A percentile compares a stretch with the other conserved stretches of the same genome.
Conservation (phyloP, 2,329 filamentous ascomycete genomes). For the Amphichorda felina region DNA sequence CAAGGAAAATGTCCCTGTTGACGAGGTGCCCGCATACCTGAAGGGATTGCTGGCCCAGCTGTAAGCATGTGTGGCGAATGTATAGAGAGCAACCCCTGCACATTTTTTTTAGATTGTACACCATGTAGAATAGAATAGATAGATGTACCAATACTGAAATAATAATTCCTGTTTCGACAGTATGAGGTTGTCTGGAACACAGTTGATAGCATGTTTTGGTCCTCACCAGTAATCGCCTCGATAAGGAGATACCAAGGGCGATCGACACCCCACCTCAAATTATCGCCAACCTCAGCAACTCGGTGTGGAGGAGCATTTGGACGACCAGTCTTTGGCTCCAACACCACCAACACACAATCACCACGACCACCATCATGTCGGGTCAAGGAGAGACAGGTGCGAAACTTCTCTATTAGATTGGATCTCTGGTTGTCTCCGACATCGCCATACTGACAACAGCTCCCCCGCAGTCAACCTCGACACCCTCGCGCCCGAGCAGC, state of each 20-base stretch:
- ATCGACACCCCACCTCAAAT: background rate
- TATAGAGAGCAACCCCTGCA: too few species aligned
- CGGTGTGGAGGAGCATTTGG: too few species aligned
- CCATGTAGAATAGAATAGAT: background rate
- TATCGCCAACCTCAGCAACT: too few species aligned
- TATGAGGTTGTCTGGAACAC: too few species aligned
- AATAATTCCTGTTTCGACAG: too few species aligned
- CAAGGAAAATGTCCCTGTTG: slow-evolving; percentile 44
- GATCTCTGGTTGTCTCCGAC: background rate
- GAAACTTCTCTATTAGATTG: background rate
- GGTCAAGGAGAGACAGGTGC: slow-evolving; percentile 21
- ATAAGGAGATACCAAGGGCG: background rate
- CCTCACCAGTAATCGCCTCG: background rate
- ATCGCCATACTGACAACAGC: too few species aligned
- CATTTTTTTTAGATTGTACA: background rate
- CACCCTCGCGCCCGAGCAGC: slow-evolving; percentile 70
- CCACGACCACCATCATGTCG: slow-evolving; percentile 3
- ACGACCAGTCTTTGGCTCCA: too few species aligned
- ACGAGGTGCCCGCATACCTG: slow-evolving; percentile 29
- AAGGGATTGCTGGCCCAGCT: slow-evolving; percentile 31
- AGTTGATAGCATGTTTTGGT: background rate
- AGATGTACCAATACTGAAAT: background rate
- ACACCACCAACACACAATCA: background rate
- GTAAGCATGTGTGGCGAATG: slow-evolving; percentile 17
- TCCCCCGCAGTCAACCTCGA: slow-evolving; percentile 46